phyloP scores from a whole-genome alignment of 2,329 filamentous ascomycete genomes.

The Fusarium drepaniforme region DNA sequence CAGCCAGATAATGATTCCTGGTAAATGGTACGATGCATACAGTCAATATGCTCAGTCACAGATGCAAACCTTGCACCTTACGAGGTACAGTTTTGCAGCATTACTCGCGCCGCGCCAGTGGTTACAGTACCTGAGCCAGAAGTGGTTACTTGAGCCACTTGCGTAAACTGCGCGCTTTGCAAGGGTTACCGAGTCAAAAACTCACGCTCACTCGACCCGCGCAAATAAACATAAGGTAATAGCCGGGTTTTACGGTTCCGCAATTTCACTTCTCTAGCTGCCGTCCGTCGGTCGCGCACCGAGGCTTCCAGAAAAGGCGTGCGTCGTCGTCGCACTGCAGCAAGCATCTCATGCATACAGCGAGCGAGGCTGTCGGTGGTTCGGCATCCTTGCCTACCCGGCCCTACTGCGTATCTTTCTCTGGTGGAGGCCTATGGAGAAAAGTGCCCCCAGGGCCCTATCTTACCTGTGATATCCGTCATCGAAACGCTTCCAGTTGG shows the following conservation, averaged over 20 bases:
- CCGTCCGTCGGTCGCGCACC: conserved; percentile 2
- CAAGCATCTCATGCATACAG: neutral
- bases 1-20: neutral
- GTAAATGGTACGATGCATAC: conserved; percentile 19
- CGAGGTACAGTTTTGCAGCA: neutral
- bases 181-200: neutral
- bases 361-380: neutral
- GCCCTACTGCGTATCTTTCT: neutral
- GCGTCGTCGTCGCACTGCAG: neutral
- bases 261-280: neutral
- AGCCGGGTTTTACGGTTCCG: conserved; percentile 8
- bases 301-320: neutral
- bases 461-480: conserved; percentile 34
- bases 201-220: neutral
- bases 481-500: conserved; percentile 35
- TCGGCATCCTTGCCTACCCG: neutral
- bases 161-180: neutral
- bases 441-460: conserved; percentile 19
- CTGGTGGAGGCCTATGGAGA: neutral
- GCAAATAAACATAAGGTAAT: conserved; percentile 11
- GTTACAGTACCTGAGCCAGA: neutral
- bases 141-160: conserved; percentile 7
- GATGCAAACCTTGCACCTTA: neutral
- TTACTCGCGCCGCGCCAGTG: neutral
- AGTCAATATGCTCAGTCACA: neutral